phyloP scores from a whole-genome alignment of 805 yeast genomes.

The Grigorovia transvaalensis region DNA sequence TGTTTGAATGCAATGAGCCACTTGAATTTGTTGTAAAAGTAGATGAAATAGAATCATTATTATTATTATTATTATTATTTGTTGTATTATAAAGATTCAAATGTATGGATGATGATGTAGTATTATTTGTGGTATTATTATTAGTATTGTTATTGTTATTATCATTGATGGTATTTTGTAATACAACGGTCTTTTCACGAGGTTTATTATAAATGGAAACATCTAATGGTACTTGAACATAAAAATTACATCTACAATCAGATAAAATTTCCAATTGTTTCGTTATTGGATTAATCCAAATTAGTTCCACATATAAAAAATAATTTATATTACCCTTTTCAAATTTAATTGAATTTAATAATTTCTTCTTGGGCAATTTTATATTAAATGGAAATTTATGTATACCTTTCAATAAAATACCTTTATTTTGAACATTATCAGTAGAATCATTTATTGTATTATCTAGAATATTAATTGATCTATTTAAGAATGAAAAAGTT shows the following conservation, averaged over 20 bases:
- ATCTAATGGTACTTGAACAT: slow-evolving; percentile 63
- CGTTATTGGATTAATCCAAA: not conserved
- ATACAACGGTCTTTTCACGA: slow-evolving; percentile 51
- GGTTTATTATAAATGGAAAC: slow-evolving; percentile 48
- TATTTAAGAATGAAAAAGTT: slow-evolving; percentile 45
- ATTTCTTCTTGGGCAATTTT: slow-evolving; percentile 62
- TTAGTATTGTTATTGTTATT: not conserved
- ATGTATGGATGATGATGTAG: not conserved
- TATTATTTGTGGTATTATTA: not conserved
- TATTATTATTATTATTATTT: not conserved
- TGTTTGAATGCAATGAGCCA: not conserved
- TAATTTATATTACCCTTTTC: slow-evolving; percentile 80
- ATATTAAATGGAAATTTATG: slow-evolving; percentile 83
- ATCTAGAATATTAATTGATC: slow-evolving; percentile 51
- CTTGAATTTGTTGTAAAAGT: slow-evolving; percentile 1
- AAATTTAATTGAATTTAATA: slow-evolving; percentile 56
- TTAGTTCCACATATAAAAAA: slow-evolving; percentile 29
- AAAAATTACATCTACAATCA: slow-evolving; percentile 47
- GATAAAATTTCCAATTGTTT: slow-evolving; percentile 9
- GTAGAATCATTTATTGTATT: not conserved
- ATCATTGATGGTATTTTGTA: slow-evolving; percentile 28
- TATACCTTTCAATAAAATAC: slow-evolving; percentile 66
- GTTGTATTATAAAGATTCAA: not conserved
- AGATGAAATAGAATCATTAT: slow-evolving; percentile 1
- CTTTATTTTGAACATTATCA: slow-evolving; percentile 5